phyloP scores from a whole-genome alignment of 1,139 yeast species.

The Trichomonascaceae sp. region DNA sequence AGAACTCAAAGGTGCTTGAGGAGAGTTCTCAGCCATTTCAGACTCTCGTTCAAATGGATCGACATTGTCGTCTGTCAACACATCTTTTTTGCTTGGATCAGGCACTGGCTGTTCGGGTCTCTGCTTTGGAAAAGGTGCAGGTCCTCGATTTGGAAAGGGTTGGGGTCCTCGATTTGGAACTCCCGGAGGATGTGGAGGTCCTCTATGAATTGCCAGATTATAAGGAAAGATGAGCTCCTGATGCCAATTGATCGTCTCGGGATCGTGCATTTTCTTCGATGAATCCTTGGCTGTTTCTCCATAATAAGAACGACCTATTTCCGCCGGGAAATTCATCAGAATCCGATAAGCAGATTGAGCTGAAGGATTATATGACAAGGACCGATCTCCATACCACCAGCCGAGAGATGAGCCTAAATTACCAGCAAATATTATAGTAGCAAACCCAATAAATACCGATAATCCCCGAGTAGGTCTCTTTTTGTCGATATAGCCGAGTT shows the following conservation, averaged over 20 bases:
- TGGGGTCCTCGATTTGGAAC: no score
- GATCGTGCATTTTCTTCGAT: slow-evolving; percentile 25
- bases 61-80: background rate
- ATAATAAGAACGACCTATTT: slow-evolving; percentile 27
- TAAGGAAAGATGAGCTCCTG: slow-evolving; percentile 26
- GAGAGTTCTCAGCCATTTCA: slow-evolving; percentile 1
- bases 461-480: slow-evolving; percentile 17
- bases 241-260: slow-evolving; percentile 27
- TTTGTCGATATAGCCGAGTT: slow-evolving; percentile 13
- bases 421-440: slow-evolving; percentile 20
- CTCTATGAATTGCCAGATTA: slow-evolving; percentile 20
- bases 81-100: background rate
- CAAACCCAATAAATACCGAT: slow-evolving; percentile 18
- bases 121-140: background rate
- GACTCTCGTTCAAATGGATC: slow-evolving; percentile 1
- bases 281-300: slow-evolving; percentile 21
- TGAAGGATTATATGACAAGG: slow-evolving; percentile 15
- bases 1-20: slow-evolving; percentile 5
- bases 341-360: slow-evolving; percentile 20
- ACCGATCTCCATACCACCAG: slow-evolving; percentile 13
- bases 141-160: background rate
- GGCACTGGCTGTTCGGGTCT: background rate
- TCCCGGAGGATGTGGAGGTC: background rate
- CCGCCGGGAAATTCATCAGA: slow-evolving; percentile 25
- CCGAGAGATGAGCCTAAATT: slow-evolving; percentile 17